Evolutionary conservation across 805 yeast genomes (phyloP).

Genomic region (Candida sakaeoensis): DNA sequence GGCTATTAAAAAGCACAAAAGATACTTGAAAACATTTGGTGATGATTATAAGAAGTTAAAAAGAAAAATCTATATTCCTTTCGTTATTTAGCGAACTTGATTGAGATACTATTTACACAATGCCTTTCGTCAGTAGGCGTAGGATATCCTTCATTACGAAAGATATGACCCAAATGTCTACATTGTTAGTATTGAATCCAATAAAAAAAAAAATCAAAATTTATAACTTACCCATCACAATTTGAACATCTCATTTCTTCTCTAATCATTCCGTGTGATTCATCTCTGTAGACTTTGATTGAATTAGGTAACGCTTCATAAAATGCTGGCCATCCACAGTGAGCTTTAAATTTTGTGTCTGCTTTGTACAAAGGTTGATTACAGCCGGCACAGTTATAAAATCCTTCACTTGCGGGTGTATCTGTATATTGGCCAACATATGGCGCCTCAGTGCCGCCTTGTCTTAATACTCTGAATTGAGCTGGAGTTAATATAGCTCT

Average conservation of each 20-base stretch:
- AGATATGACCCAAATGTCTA: slow-evolving; percentile 91
- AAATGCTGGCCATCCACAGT: slow-evolving; percentile 99
- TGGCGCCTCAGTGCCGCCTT: slow-evolving; percentile 71
- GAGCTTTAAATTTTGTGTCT: slow-evolving; percentile 77
- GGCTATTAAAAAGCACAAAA: slow-evolving; percentile 83
- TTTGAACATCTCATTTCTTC: slow-evolving; percentile 84
- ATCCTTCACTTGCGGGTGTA: slow-evolving; percentile 56
- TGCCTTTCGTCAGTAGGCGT: slow-evolving; percentile 91
- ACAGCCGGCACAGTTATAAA: slow-evolving; percentile 86
- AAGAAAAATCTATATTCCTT: slow-evolving; percentile 74
- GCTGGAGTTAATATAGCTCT: slow-evolving; percentile 67
- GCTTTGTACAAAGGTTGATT: slow-evolving; percentile 74
- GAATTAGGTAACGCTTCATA: slow-evolving; percentile 86
- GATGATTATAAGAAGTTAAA: slow-evolving; percentile 75
- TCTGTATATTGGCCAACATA: slow-evolving; percentile 56
- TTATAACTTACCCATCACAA: slow-evolving; percentile 56
- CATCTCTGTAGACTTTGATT: slow-evolving; percentile 58
- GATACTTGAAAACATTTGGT: slow-evolving; percentile 66
- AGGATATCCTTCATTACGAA: slow-evolving; percentile 86
- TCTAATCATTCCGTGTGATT: slow-evolving; percentile 70
- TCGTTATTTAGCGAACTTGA: slow-evolving; percentile 63
- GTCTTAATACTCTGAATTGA: slow-evolving; percentile 75
- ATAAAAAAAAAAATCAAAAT: neutral
- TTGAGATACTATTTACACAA: slow-evolving; percentile 84
- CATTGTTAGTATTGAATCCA: neutral